phyloP scores from a whole-genome alignment of 371 early-diverging fungal species.

The Massospora cicadina region DNA sequence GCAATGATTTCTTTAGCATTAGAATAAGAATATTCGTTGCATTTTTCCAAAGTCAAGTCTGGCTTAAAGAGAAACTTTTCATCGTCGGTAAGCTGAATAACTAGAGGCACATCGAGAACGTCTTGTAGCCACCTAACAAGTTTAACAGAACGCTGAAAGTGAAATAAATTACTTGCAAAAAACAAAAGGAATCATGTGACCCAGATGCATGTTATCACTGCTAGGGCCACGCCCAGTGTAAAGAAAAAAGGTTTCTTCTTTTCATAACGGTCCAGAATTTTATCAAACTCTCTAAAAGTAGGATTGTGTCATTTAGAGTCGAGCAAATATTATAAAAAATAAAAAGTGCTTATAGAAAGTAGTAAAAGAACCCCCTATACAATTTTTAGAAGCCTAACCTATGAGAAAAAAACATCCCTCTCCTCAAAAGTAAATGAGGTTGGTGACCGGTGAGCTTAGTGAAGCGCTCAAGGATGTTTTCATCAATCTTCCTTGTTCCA shows the following conservation, averaged over 20 bases:
- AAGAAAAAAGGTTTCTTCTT: constrained; percentile 94
- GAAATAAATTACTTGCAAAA: constrained; percentile 73
- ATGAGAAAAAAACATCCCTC: constrained; percentile 97
- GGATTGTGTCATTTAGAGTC: no score
- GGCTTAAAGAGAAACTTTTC: constrained; percentile 98
- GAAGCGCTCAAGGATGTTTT: constrained; percentile 58
- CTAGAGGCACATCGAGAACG: constrained; percentile 88
- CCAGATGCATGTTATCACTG: constrained; percentile 93
- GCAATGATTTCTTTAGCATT: constrained; percentile 98
- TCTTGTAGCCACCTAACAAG: constrained; percentile 81
- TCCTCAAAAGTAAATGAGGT: constrained; percentile 76
- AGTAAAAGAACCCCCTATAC: no score
- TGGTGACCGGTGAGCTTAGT: constrained; percentile 67
- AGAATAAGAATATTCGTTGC: constrained; percentile 53
- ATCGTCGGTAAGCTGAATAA: constrained; percentile 99
- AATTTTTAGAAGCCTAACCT: constrained; percentile 40
- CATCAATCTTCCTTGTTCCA: constrained; percentile 77
- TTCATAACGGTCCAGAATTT: constrained; percentile 79
- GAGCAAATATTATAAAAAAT: constrained; percentile 6
- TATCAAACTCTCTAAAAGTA: constrained; percentile 59
- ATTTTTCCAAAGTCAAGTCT: constrained; percentile 75
- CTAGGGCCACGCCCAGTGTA: constrained; percentile 99
- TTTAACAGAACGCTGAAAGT: neutral
- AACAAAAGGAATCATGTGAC: constrained; percentile 97
- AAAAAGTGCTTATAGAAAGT: neutral